Conservation (phyloP, 1,139 yeast species). For the Suhomyces bolitotheri region DNA sequence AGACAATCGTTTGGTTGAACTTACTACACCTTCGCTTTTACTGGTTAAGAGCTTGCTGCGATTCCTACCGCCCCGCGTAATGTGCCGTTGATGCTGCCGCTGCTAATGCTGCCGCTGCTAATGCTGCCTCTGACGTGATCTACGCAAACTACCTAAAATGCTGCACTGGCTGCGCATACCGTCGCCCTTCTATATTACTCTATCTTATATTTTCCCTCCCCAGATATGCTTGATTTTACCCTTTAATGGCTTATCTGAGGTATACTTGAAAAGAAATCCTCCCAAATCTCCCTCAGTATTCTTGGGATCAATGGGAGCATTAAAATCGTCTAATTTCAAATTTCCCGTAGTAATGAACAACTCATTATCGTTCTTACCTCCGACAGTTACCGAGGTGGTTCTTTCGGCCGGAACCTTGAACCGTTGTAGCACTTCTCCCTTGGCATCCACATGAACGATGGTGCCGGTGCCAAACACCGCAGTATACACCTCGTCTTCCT, state of each 20-base stretch:
- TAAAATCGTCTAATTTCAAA: constrained; percentile 40
- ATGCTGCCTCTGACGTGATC: too few relatives aligned
- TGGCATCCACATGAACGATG: constrained; percentile 52
- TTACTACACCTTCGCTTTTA: too few relatives aligned
- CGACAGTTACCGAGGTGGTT: constrained; percentile 71
- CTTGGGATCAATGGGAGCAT: constrained; percentile 31
- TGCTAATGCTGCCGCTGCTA: too few relatives aligned
- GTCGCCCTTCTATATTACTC: constrained; percentile 4
- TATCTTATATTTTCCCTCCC: constrained; percentile 22
- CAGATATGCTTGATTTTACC: constrained; percentile 32
- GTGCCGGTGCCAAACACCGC: constrained; percentile 66
- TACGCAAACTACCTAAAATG: too few relatives aligned
- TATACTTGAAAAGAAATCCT: constrained; percentile 36
- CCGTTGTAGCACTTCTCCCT: constrained; percentile 54
- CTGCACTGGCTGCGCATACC: too few relatives aligned
- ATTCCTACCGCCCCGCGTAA: too few relatives aligned
- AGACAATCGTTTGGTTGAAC: too few relatives aligned
- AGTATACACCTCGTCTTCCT: constrained; percentile 61
- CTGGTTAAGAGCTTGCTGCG: too few relatives aligned
- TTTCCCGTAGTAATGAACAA: constrained; percentile 72
- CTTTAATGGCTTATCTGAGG: constrained; percentile 22
- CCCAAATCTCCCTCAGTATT: constrained; percentile 56
- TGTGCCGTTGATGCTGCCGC: too few relatives aligned
- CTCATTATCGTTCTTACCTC: constrained; percentile 59
- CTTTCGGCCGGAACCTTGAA: constrained; percentile 61